phyloP scores from a whole-genome alignment of 2,329 filamentous ascomycete genomes.

The Pyrenochaeta sp. region DNA sequence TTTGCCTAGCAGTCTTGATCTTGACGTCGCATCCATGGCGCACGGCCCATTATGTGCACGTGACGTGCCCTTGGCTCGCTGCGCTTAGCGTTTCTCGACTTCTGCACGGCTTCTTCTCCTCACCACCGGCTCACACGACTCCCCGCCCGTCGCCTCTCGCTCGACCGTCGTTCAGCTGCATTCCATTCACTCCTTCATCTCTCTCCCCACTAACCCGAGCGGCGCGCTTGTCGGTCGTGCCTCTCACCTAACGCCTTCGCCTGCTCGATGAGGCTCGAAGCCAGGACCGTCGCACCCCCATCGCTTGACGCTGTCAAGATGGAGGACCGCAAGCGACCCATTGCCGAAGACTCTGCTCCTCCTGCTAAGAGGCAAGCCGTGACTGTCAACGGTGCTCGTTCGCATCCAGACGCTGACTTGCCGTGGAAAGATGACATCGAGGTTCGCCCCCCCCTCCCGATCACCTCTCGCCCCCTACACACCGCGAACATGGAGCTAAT shows the following conservation, averaged over 20 bases:
- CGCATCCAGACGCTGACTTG: conserved; percentile 73
- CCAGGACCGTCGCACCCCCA: conserved; percentile 76
- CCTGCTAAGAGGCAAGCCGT: conserved; percentile 87
- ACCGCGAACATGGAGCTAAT: conserved; percentile 42
- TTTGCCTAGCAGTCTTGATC: too few relatives aligned
- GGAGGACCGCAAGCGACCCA: conserved; percentile 99
- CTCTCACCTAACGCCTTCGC: conserved; percentile 48
- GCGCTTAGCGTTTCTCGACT: conserved; percentile 9
- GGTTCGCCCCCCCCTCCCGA: conserved; percentile 68
- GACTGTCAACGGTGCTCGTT: conserved; percentile 75
- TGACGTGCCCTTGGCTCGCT: neutral
- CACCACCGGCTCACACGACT: conserved; percentile 39
- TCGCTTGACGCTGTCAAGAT: conserved; percentile 87
- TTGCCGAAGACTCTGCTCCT: conserved; percentile 84
- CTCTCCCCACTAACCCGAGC: conserved; percentile 31
- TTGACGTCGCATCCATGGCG: too few relatives aligned
- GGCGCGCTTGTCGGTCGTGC: conserved; percentile 25
- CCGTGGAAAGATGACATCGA: conserved; percentile 76
- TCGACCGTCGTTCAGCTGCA: conserved; percentile 29
- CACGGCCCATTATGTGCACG: neutral
- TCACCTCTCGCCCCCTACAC: conserved; percentile 24
- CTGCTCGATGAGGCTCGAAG: conserved; percentile 84
- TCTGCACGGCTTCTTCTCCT: conserved; percentile 15
- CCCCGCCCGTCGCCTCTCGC: conserved; percentile 22
- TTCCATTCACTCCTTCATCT: conserved; percentile 25